Base-by-base conservation (phyloP, 73 alveolate genomes). In the Paraurostyla sp. region DNA sequence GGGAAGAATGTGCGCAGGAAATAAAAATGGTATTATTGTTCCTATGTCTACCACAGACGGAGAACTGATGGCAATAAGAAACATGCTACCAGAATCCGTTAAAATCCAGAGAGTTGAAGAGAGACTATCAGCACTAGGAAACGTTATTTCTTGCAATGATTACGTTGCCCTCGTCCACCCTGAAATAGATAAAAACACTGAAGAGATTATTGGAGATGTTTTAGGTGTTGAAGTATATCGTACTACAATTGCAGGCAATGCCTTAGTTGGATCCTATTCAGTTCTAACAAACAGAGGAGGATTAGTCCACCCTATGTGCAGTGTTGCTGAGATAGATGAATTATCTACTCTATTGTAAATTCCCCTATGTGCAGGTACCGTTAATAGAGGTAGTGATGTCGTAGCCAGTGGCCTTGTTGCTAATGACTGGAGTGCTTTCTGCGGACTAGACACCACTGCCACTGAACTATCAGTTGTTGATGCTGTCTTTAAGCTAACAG, bases 301-400 rank as follows among this genome's bases (percentile, higher is more conserved):
- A 41, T 95, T 98, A 11, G 99, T 97, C 6, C 99, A 98, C 62
- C 99, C 99, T 27, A 92, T 97, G 96, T 95, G 99, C 63, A 82
- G 99, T 11, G 97, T 97, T 57, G 99, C 98, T 54, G 99, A 98
- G 88, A 88, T 97, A 81, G 99, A 96, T 86, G 99, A 95, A 83
- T 95, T 97, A 36, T 93, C 98, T 46, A 76, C 93, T 63, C 87
- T 97, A 36, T 84, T 97, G 41, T 96, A 98, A 96, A 94, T 98
- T 71, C 99, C 99, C 16, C 86, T 98, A 38, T 97, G 99, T 51
- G 99, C 99, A 48, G 99, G 99, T 48, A 98, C 99, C 0, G 98
- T 98, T 46, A 98, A 98, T 91, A 94, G 99, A 75, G 99, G 99
- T 27, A 92, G 98, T 56, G 99, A 97, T 85, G 97, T 97, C 63